A percentile compares a stretch with the other conserved stretches of the same genome.
These are phyloP conservation scores for Mycena floridula DNA, from an alignment of 768 basidiomycete genomes.

Conservation along the genomic window DNA sequence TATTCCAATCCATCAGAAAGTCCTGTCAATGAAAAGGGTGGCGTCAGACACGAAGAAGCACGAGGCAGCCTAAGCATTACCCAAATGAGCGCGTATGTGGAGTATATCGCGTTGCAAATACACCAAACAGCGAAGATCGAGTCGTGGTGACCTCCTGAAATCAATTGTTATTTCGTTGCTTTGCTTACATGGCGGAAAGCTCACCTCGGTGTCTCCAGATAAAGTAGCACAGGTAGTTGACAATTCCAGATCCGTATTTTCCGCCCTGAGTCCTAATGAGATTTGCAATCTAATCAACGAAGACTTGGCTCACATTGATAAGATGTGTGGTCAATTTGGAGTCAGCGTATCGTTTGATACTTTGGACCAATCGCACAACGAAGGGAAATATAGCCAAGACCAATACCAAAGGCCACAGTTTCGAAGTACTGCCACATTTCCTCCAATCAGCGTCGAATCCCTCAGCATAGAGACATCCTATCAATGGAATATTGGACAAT, in stretches of 20 bases:
- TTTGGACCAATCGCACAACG: constrained; percentile 75
- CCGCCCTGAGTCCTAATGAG: constrained; percentile 53
- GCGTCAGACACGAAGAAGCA: not conserved
- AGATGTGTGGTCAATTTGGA: constrained; percentile 71
- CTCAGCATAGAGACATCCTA: constrained; percentile 66
- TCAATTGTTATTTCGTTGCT: constrained; percentile 2
- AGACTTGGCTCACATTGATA: constrained; percentile 82
- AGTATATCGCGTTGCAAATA: constrained; percentile 53
- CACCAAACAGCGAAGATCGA: constrained; percentile 63
- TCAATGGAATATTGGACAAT: constrained; percentile 63
- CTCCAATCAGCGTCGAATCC: constrained; percentile 45
- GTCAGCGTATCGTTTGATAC: constrained; percentile 81
- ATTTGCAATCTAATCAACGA: not conserved
- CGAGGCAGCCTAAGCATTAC: constrained; percentile 49
- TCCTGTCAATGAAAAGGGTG: constrained; percentile 42
- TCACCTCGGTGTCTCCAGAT: constrained; percentile 69
- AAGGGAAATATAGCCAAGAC: constrained; percentile 62
- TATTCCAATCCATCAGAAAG: constrained; percentile 86
- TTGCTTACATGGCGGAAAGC: constrained; percentile 14
- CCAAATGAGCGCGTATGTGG: constrained; percentile 75
- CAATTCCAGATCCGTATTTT: constrained; percentile 70
- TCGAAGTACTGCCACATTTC: constrained; percentile 37
- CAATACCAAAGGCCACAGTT: constrained; percentile 59
- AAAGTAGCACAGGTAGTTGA: constrained; percentile 63
- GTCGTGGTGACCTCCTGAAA: constrained; percentile 32